These are phyloP conservation scores for Diddensiella santjacobensis DNA, from an alignment of 805 yeast genomes.

Conservation along the genomic window DNA sequence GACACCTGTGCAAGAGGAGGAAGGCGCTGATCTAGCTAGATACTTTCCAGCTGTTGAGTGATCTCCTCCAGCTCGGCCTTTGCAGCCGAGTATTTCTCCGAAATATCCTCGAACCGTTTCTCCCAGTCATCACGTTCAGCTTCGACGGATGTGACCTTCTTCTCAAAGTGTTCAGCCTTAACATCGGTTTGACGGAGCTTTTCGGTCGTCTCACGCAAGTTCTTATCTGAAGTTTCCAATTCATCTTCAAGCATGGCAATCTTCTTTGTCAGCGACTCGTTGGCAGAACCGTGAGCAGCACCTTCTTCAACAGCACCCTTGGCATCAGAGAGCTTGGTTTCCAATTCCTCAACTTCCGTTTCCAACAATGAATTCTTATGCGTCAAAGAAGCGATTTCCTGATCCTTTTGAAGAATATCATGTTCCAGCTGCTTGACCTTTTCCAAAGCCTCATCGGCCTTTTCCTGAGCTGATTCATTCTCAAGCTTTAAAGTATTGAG, in stretches of 20 bases:
- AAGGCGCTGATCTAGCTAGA: constrained; percentile 27
- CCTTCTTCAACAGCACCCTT: constrained; percentile 90
- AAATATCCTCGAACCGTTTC: constrained; percentile 82
- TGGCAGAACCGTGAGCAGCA: constrained; percentile 78
- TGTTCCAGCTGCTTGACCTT: constrained; percentile 89
- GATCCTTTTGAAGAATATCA: constrained; percentile 86
- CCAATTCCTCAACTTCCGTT: constrained; percentile 70
- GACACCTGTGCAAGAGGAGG: background rate
- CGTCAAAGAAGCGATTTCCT: constrained; percentile 87
- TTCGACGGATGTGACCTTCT: constrained; percentile 89
- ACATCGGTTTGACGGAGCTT: constrained; percentile 93
- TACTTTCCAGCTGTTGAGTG: constrained; percentile 85
- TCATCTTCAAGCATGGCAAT: constrained; percentile 85
- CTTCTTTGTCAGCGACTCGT: constrained; percentile 88
- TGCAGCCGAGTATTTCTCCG: constrained; percentile 75
- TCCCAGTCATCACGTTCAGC: constrained; percentile 89
- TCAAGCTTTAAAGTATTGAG: constrained; percentile 85
- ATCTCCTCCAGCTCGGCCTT: constrained; percentile 95
- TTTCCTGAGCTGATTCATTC: constrained; percentile 96
- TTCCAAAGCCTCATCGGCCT: constrained; percentile 79
- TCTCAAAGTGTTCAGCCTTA: constrained; percentile 93
- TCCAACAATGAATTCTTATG: constrained; percentile 90
- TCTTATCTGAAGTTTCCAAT: constrained; percentile 83
- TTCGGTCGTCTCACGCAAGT: constrained; percentile 88
- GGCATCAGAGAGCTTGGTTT: constrained; percentile 65